A percentile compares a stretch with the other conserved stretches of the same genome.
phyloP scores from a whole-genome alignment of 108 stramenopile species.

The Cylindrotheca fusiformis region DNA sequence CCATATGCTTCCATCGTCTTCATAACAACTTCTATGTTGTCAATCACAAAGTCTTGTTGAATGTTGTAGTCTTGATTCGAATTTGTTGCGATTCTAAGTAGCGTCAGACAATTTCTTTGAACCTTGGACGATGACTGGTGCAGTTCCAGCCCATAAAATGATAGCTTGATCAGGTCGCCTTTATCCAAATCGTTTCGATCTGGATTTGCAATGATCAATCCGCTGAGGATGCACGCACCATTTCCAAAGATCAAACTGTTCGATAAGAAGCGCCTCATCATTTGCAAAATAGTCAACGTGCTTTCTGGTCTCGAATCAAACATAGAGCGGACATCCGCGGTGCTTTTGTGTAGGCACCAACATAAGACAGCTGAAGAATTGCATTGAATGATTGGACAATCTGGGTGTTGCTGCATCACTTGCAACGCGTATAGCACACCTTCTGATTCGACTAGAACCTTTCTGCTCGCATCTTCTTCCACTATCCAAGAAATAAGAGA shows the following conservation, averaged over 20 bases:
- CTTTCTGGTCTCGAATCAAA: not conserved
- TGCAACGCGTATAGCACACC: constrained; percentile 5
- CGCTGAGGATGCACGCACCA: constrained; percentile 5
- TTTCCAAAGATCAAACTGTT: constrained; percentile 17
- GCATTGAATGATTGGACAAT: constrained; percentile 4
- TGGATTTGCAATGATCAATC: not conserved
- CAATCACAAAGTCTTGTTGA: not conserved
- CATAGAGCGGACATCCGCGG: too few species aligned
- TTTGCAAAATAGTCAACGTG: constrained; percentile 1
- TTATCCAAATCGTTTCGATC: too few species aligned
- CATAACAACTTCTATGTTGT: not conserved
- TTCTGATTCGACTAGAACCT: not conserved
- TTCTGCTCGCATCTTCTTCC: constrained; percentile 10
- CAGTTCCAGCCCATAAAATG: constrained; percentile 9
- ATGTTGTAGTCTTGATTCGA: not conserved
- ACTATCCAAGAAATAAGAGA: constrained; percentile 15
- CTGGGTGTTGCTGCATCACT: not conserved
- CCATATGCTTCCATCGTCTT: not conserved
- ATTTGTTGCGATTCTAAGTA: constrained; percentile 1
- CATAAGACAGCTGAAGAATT: constrained; percentile 10
- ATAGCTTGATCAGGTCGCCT: not conserved
- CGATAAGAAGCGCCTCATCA: constrained; percentile 9
- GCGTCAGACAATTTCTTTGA: constrained; percentile 10
- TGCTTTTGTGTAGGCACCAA: constrained; percentile 15
- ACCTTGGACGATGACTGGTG: constrained; percentile 9